Base-by-base conservation (phyloP, 352 stramenopile species). In the Pythium brachiatum region DNA sequence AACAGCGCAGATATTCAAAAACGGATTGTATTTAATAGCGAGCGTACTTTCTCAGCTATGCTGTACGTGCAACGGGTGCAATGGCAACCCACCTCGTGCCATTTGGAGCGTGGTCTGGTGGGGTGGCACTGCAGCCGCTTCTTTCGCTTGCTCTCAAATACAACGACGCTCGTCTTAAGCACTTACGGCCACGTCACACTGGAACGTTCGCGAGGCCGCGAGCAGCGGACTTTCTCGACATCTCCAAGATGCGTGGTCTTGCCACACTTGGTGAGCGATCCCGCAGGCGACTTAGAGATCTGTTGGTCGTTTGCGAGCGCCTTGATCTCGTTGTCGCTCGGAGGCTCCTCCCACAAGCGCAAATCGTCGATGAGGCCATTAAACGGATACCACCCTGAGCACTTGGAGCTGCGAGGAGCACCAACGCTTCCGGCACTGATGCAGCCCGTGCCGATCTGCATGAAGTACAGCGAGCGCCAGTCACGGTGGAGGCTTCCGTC, bases 331-430 rank as follows among this genome's bases (percentile, higher is more conserved):
- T 58, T 16, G 1, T 39, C 16, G 0, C 54, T 56, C 1, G 79
- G 25, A 6, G 63, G 38, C 21, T 60, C 63, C 51, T 52, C 38
- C 69, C 69, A 83, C 16, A 68, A 27, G 9, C 67, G 69, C 26
- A 80, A 75, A 16, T 53, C 57, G 34, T 80, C 64, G 15, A 83
- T 41, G 3, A 79, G 12, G 3, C 72, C 75, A 21, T 73, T 48
- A 25, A 77, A 83, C 7, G 54, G 65, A 57, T 70, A 70, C 72
- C 70, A 83, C 0, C 62, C 55, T 15, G n/a, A 15, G 18, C 38
- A 39, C 9, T 23, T 55, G 41, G 27, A 20, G 0, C 36, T 47
- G 38, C 36, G 36, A 5, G 56, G 52, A 15, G 38, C 54, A 26
- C 68, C 44, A 7, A 46, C n/a, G 5, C 12, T 48, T 3, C 48